Base-by-base conservation (phyloP, 495 filamentous ascomycete genomes). In the Podospora anserina region DNA sequence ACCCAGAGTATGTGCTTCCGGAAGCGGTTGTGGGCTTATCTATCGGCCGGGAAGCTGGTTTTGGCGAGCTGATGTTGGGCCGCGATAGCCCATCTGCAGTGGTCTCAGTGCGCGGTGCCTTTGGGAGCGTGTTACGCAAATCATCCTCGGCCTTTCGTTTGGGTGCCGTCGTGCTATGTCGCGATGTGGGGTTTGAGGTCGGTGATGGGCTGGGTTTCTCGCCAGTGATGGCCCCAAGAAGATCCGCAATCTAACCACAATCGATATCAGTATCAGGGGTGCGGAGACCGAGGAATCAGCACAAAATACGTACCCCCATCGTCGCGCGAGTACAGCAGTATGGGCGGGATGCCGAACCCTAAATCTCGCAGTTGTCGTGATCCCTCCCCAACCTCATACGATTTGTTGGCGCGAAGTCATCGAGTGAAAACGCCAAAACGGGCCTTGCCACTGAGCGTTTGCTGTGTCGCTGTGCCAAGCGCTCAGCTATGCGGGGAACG, bases 141-240 rank as follows among this genome's bases (percentile, higher is more conserved):
- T 83, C 80, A 66, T 85, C 80, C 28, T 84, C 83, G 30, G 83
- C 80, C 69, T 86, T 87, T 71, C 84, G 83, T 76, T 87, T 86
- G 3, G 78, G 69, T 26, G 66, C 30, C 11, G 16, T 68, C 64
- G 28, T 65, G 64, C 3, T 76, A 68, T 73, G 76, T 23, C 56
- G 77, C 65, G 55, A 58, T 58, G 65, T 71, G n/a, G 54, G 70
- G 66, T 69, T 68, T 13, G 39, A 11, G 4, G 74, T 76, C 34
- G 80, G 68, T 23, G 80, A 75, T 20, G 80, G 69, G 19, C 73
- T 67, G 20, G 81, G 70, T 71, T 81, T 72, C 19, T 81, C 84
- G 66, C 85, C 85, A 49, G 78, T 82, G 68, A 87, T 87, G 71
- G 83, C 81, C 65, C 84, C 85, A 53, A 87, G 80, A 39, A 87